Evolutionary conservation across 2,329 filamentous ascomycete genomes (phyloP), one percentile per base, ranked within the genome.

Genomic region (Parafenestella ontariensis): DNA sequence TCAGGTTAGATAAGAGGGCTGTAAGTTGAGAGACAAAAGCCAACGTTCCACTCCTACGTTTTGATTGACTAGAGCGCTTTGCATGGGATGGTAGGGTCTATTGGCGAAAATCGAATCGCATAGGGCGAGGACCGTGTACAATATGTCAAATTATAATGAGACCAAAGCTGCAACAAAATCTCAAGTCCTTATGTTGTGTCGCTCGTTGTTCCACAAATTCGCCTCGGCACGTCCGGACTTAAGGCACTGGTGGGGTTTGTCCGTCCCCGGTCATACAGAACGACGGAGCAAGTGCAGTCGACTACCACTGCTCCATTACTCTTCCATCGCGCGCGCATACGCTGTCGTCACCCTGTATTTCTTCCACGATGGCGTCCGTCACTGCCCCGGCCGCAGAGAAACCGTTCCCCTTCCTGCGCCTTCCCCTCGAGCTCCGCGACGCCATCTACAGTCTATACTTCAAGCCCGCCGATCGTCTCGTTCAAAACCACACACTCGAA

Each of bases 401-500:
- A 10, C 52, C 56, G 6, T 73, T 66, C 33, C 70, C 62, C 8
- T 66, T 74, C 46, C 60, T 74, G 15, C 55, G 49, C n/a, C 55
- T 74, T 1, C 71, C 72, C 0, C 60, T 71, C 7, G 72, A 74
- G 36, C 55, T 74, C 13, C 66, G 72, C 26, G 70, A 74, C 39
- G 53, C 62, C 7, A 58, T 74, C n/a, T 74, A 72, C 54, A 60
- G 61, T 10, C 53, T 66, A 18, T 72, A 73, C 54, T 72, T 72
- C 50, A 50, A 59, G 23, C 70, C 70, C 3, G 54, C 59, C 4
- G 59, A 68, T 26, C 64, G 62, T 0, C 59, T 71, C 0, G 34
- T 47, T 6, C 51, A 49, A 17, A 59, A 28, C 45, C 1, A 33
- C 1, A 45, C 31, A 23, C 54, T 59, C 24, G 58, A 61, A 50